Base-by-base conservation (phyloP, 192 early-diverging fungal species). In the Coemansia sp. region DNA sequence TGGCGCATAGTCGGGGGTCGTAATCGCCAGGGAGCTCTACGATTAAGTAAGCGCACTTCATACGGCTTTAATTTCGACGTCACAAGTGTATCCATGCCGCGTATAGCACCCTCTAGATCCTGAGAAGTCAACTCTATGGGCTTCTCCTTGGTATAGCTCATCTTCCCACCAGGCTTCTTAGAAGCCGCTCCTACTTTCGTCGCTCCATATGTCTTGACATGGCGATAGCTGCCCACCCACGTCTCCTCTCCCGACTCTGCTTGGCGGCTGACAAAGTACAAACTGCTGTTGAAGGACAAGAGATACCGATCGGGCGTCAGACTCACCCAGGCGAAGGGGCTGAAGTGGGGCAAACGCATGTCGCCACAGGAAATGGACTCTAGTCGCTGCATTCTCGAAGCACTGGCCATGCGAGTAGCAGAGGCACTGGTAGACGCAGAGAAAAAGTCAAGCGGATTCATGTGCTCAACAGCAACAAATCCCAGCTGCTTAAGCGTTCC, bases 21-120 rank as follows among this genome's bases (percentile, higher is more conserved):
- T 7, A 55, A 58, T 13, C 91, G 77, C 84, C 87, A 93, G 20
- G 43, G 37, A 12, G 89, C 86, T 50, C 62, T 69, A 39, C 87
- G 85, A 16, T 52, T 45, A 23, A 84, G 26, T n/a, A 75, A 26
- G 7, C 63, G 20, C 1, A 48, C 48, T 18, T 65, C 55, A n/a
- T 23, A 47, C 3, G 3, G 48, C 12, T 68, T 47, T 23, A 80
- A 52, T 2, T 39, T 72, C 3, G 75, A 58, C 4, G 58, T 28
- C 5, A 89, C 59, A 77, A 84, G 85, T 0, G 86, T 88, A 69
- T 95, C 93, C 7, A 86, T 79, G 11, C 84, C 91, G 16, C 66
- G 86, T 18, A 93, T 70, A 8, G 84, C 86, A n/a, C 66, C 74
- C 33, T 56, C 68, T 35, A 91, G 72, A 20, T 72, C 69, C 57